Evolutionary conservation across 2,329 filamentous ascomycete genomes (phyloP).

Genomic region (Dothidotthia symphoricarpi): DNA sequence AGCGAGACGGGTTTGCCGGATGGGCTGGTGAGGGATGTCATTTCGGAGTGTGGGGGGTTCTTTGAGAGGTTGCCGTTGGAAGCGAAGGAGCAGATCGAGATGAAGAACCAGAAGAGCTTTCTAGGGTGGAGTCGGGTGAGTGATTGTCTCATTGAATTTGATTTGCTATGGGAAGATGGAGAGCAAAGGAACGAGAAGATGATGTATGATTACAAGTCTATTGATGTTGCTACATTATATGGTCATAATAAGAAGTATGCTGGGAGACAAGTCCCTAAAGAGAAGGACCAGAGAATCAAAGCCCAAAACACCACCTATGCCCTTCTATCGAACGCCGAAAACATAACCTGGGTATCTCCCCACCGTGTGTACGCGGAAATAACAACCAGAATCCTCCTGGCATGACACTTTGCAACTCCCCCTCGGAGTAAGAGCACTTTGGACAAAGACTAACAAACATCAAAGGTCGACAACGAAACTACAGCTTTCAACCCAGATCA

Average conservation of each 20-base stretch:
- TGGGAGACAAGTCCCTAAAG: neutral
- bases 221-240: too few species aligned
- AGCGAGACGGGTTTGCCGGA: constrained; percentile 65
- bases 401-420: constrained; percentile 1
- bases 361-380: constrained; percentile 3
- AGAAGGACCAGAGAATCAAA: neutral
- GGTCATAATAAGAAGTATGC: too few species aligned
- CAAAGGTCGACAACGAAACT: constrained; percentile 55
- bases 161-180: too few species aligned
- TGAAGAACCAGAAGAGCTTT: constrained; percentile 52
- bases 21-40: constrained; percentile 63
- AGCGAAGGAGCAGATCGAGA: constrained; percentile 66
- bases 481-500: constrained; percentile 76
- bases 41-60: constrained; percentile 67
- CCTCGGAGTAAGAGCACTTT: neutral
- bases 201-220: too few species aligned
- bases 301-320: neutral
- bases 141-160: constrained; percentile 11
- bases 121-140: constrained; percentile 49
- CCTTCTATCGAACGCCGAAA: constrained; percentile 1
- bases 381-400: neutral
- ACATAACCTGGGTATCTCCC: constrained; percentile 6
- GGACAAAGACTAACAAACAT: constrained; percentile 23
- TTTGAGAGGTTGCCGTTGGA: constrained; percentile 69
- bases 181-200: too few species aligned